Conservation (phyloP, 2,329 filamentous ascomycete genomes). For the Fusarium graminum region DNA sequence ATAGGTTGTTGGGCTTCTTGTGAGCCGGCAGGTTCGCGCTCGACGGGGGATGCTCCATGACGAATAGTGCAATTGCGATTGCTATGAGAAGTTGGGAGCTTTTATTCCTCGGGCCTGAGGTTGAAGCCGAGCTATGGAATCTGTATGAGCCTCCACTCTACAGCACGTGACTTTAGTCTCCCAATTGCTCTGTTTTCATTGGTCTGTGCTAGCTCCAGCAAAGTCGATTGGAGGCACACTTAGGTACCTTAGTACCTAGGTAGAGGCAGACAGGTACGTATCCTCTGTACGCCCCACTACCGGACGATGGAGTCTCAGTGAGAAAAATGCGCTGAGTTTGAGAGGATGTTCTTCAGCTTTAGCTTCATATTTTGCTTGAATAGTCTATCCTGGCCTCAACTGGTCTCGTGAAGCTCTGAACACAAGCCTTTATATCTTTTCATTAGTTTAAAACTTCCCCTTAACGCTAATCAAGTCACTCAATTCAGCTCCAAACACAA, state of each 20-base stretch:
- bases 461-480: neutral
- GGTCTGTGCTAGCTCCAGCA: conserved; percentile 35
- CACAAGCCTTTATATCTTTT: too few species aligned
- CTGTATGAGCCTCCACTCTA: conserved; percentile 42
- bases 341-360: conserved; percentile 9
- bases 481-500: neutral
- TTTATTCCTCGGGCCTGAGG: conserved; percentile 47
- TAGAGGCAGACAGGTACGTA: conserved; percentile 43
- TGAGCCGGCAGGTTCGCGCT: conserved; percentile 48
- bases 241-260: too few species aligned
- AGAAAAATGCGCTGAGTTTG: conserved; percentile 40
- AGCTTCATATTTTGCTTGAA: neutral
- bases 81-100: conserved; percentile 43
- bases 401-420: neutral
- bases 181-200: conserved; percentile 54
- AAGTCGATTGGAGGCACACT: too few species aligned
- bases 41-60: conserved; percentile 53
- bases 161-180: conserved; percentile 54
- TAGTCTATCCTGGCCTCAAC: neutral
- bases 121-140: conserved; percentile 47
- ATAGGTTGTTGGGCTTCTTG: conserved; percentile 55
- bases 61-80: conserved; percentile 38
- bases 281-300: conserved; percentile 30
- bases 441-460: fast-evolving
- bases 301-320: conserved; percentile 16